Evolutionary conservation across 2,329 filamentous ascomycete genomes (phyloP).

Genomic region (Bipolaris victoriae): DNA sequence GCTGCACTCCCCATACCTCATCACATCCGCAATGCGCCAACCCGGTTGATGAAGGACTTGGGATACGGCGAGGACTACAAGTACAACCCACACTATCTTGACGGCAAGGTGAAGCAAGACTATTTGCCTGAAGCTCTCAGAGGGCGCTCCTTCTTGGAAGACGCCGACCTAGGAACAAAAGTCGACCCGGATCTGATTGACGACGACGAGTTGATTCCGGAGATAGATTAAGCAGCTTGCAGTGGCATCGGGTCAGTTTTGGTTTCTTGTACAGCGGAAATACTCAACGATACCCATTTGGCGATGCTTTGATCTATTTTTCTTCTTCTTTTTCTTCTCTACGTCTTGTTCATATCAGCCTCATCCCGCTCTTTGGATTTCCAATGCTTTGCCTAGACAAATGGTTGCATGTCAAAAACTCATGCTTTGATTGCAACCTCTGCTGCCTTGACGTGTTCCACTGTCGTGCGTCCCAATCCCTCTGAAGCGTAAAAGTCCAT

Average conservation of each 20-base stretch:
- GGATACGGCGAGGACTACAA: conserved; percentile 93
- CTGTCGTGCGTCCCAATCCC: conserved; percentile 78
- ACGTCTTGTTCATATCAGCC: too few relatives aligned
- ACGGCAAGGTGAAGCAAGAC: conserved; percentile 82
- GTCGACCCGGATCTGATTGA: conserved; percentile 62
- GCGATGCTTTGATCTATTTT: background rate
- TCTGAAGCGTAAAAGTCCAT: conserved; percentile 99
- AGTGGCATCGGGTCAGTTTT: background rate
- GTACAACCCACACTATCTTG: conserved; percentile 88
- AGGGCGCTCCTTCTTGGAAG: conserved; percentile 77
- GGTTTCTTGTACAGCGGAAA: background rate
- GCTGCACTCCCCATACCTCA: conserved; percentile 82
- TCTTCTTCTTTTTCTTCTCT: background rate
- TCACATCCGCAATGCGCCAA: conserved; percentile 91
- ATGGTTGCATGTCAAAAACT: background rate
- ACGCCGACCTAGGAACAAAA: conserved; percentile 77
- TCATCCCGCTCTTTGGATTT: too few relatives aligned
- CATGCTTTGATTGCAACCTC: conserved; percentile 17
- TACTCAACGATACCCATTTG: conserved; percentile 8
- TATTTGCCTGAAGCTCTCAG: conserved; percentile 82
- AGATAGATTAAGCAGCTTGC: conserved; percentile 23
- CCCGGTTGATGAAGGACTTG: conserved; percentile 88
- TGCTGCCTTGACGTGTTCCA: conserved; percentile 38
- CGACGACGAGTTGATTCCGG: conserved; percentile 35
- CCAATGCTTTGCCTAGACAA: too few relatives aligned